Conservation (phyloP, 495 filamentous ascomycete genomes). For the Talaromyces thailandensis region DNA sequence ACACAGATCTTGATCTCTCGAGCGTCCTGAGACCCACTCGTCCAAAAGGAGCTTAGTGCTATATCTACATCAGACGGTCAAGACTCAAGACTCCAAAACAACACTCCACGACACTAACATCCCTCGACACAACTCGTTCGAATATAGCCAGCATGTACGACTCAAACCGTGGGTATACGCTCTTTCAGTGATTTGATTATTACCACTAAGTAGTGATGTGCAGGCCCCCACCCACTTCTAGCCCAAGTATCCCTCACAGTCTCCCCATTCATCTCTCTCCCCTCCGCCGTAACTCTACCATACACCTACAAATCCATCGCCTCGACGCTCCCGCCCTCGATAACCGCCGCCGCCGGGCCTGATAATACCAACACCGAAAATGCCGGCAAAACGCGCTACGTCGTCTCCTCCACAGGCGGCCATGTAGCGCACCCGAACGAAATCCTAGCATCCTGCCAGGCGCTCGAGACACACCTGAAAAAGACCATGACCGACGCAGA, state of each 20-base stretch:
- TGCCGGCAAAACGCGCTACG: conserved; percentile 50
- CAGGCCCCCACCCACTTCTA: conserved; percentile 78
- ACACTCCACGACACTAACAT: background rate
- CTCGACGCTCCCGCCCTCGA: conserved; percentile 72
- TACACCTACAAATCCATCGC: conserved; percentile 91
- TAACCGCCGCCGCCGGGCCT: conserved; percentile 40
- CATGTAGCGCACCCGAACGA: conserved; percentile 74
- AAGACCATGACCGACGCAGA: conserved; percentile 55
- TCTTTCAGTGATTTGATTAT: background rate
- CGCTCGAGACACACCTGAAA: conserved; percentile 65
- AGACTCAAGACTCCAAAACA: background rate
- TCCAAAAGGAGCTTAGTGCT: background rate
- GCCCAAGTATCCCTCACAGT: conserved; percentile 89
- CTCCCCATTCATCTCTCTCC: conserved; percentile 88
- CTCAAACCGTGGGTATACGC: conserved; percentile 28
- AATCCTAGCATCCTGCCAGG: conserved; percentile 69
- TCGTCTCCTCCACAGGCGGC: conserved; percentile 59
- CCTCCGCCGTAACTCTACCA: conserved; percentile 80
- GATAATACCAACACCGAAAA: conserved; percentile 15
- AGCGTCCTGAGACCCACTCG: background rate
- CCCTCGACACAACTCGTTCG: background rate
- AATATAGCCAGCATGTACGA: conserved; percentile 27
- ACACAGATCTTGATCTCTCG: too few species aligned
- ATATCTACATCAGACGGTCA: background rate
- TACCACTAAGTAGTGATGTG: conserved; percentile 11